Percentiles rank a stretch among this genome's conserved stretches.
Evolutionary conservation across 306 rosid genomes (phyloP).

Genomic region (Myrica gale): DNA sequence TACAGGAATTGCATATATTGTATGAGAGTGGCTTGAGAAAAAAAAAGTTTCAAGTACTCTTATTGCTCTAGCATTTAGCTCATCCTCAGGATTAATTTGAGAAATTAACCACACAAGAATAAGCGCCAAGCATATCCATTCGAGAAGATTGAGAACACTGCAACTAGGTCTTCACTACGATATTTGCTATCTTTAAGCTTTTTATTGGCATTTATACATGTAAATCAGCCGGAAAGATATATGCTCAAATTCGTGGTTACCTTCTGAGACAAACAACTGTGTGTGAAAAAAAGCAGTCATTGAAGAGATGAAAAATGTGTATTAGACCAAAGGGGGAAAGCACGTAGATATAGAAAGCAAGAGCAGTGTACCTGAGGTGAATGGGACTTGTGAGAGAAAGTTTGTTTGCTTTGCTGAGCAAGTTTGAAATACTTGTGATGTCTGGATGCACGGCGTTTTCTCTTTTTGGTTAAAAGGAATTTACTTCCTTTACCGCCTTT

Average conservation of each 20-base stretch:
- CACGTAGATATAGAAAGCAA: background rate
- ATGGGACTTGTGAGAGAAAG: slow-evolving; percentile 30
- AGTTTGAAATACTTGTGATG: slow-evolving; percentile 39
- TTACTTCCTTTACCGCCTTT: slow-evolving; percentile 40
- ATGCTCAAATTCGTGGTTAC: background rate
- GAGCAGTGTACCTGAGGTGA: slow-evolving; percentile 44
- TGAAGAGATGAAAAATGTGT: background rate
- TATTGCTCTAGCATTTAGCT: background rate
- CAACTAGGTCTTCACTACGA: slow-evolving; percentile 1
- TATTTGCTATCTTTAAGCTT: slow-evolving; percentile 1
- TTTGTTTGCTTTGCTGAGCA: slow-evolving; percentile 36
- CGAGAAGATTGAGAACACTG: background rate
- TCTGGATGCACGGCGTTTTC: slow-evolving; percentile 33
- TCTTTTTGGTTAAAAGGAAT: slow-evolving; percentile 42
- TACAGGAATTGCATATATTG: background rate
- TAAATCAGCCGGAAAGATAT: slow-evolving; percentile 3
- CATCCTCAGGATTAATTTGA: background rate
- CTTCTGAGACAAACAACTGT: background rate
- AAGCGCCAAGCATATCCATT: background rate
- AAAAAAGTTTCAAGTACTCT: background rate
- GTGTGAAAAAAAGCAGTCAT: slow-evolving; percentile 14
- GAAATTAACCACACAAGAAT: slow-evolving; percentile 2
- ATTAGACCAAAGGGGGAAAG: slow-evolving; percentile 3
- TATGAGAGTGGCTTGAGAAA: background rate
- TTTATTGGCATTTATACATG: background rate